Percentiles rank a stretch among this genome's conserved stretches.
These are phyloP conservation scores for Trichosporon ovoides DNA, from an alignment of 1,284 basidiomycete species.

Conservation along the genomic window DNA sequence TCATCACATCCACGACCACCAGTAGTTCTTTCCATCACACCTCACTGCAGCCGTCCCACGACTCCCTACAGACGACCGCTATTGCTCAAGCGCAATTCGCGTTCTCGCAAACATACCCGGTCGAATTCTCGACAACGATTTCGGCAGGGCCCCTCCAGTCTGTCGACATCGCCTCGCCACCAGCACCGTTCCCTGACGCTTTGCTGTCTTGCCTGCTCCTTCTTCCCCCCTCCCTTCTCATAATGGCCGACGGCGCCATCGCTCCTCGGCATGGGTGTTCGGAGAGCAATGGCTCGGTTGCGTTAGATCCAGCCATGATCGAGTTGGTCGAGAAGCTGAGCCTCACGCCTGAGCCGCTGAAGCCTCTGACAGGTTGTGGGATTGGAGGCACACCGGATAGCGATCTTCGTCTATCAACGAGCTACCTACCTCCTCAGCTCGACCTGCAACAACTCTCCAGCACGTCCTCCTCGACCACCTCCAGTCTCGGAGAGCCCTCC, in stretches of 20 bases:
- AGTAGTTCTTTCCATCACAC: too few relatives aligned
- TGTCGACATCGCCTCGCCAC: background rate
- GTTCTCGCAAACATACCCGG: too few relatives aligned
- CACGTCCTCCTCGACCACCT: constrained; percentile 1
- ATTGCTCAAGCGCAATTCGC: too few relatives aligned
- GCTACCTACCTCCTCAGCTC: background rate
- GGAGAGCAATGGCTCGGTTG: background rate
- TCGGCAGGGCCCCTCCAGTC: background rate
- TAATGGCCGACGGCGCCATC: background rate
- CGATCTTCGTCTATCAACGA: background rate
- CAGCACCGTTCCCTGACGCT: background rate
- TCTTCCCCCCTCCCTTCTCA: background rate
- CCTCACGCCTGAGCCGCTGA: background rate
- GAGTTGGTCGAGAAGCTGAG: constrained; percentile 1
- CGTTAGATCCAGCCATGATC: background rate
- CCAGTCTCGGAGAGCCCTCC: background rate
- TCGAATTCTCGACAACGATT: too few relatives aligned
- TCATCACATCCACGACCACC: too few relatives aligned
- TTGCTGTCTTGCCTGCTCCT: background rate
- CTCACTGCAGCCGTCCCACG: too few relatives aligned
- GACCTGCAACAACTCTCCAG: constrained; percentile 1
- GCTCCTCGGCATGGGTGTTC: background rate
- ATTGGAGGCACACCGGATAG: background rate
- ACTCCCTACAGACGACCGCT: too few relatives aligned
- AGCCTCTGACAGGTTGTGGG: background rate